A percentile compares a stretch with the other conserved stretches of the same genome.
These are phyloP conservation scores for Pythium coloratum DNA, from an alignment of 352 stramenopile genomes.

Conservation along the genomic window DNA sequence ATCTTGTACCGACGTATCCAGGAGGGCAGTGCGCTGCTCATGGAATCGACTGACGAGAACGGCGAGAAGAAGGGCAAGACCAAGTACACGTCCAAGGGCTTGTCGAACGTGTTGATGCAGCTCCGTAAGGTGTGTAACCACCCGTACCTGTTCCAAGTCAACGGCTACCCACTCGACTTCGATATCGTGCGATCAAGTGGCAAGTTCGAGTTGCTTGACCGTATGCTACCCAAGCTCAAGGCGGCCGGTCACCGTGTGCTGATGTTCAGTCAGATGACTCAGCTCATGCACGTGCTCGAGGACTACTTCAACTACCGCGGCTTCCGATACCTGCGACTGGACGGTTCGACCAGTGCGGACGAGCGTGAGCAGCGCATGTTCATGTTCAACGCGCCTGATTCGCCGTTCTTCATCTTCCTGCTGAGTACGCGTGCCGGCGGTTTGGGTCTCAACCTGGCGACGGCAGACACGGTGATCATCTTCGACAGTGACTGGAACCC, in stretches of 20 bases:
- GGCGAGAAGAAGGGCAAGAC: conserved; percentile 74
- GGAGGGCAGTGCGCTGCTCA: conserved; percentile 79
- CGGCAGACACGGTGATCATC: conserved; percentile 99
- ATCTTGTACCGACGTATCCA: conserved; percentile 89
- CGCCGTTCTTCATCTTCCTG: conserved; percentile 95
- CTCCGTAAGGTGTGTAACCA: conserved; percentile 90
- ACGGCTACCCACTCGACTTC: conserved; percentile 86
- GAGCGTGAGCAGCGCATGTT: conserved; percentile 98
- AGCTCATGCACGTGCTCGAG: conserved; percentile 89
- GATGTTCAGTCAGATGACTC: conserved; percentile 92
- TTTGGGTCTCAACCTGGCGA: conserved; percentile 97
- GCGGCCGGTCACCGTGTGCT: conserved; percentile 89
- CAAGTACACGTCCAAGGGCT: conserved; percentile 82
- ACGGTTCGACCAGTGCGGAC: conserved; percentile 95
- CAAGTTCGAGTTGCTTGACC: conserved; percentile 96
- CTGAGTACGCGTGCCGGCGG: conserved; percentile 97
- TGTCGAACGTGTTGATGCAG: conserved; percentile 90
- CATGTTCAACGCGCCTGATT: conserved; percentile 94
- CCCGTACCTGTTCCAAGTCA: conserved; percentile 84
- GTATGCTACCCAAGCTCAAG: conserved; percentile 96
- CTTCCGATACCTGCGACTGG: conserved; percentile 95
- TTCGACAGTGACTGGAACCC: conserved; percentile 99
- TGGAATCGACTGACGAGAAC: conserved; percentile 68
- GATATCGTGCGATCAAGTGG: conserved; percentile 83
- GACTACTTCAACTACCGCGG: conserved; percentile 89